These are phyloP conservation scores for Ustilago shanxiensis DNA, from an alignment of 1,284 basidiomycete species.

Conservation along the genomic window DNA sequence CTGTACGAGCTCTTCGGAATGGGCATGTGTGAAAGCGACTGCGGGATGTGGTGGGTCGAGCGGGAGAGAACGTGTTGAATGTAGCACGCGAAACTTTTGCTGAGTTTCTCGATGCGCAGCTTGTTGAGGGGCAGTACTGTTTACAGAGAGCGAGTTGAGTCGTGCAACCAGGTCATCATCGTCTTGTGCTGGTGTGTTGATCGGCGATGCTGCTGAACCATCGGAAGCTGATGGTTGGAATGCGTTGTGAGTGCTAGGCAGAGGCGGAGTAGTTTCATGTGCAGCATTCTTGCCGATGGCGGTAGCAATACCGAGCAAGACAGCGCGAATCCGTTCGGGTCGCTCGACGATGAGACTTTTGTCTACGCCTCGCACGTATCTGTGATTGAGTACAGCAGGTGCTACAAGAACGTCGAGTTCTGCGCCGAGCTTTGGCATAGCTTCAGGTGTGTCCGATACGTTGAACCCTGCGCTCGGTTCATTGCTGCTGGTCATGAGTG, in stretches of 20 bases:
- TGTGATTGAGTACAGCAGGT: slow-evolving; percentile 63
- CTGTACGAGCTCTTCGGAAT: slow-evolving; percentile 45
- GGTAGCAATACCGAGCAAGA: slow-evolving; percentile 60
- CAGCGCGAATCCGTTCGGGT: slow-evolving; percentile 66
- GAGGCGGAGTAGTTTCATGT: slow-evolving; percentile 13
- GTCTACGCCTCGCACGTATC: slow-evolving; percentile 65
- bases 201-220: background rate
- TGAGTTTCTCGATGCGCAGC: slow-evolving; percentile 3
- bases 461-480: background rate
- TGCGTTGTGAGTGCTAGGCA: slow-evolving; percentile 9
- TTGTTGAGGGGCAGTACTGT: slow-evolving; percentile 4
- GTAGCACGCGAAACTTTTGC: slow-evolving; percentile 43
- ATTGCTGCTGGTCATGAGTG: background rate
- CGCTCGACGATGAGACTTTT: slow-evolving; percentile 67
- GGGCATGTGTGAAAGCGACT: slow-evolving; percentile 49
- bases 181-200: background rate
- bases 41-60: slow-evolving; percentile 58
- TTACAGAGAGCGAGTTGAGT: slow-evolving; percentile 47
- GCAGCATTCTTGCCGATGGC: slow-evolving; percentile 40
- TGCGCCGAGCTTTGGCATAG: slow-evolving; percentile 6
- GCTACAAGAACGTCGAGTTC: slow-evolving; percentile 62
- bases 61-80: slow-evolving; percentile 34
- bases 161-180: slow-evolving; percentile 52
- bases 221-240: slow-evolving; percentile 4
- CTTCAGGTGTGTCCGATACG: background rate